phyloP scores from a whole-genome alignment of 2,329 filamentous ascomycete species.

The Xylariaceae sp. region DNA sequence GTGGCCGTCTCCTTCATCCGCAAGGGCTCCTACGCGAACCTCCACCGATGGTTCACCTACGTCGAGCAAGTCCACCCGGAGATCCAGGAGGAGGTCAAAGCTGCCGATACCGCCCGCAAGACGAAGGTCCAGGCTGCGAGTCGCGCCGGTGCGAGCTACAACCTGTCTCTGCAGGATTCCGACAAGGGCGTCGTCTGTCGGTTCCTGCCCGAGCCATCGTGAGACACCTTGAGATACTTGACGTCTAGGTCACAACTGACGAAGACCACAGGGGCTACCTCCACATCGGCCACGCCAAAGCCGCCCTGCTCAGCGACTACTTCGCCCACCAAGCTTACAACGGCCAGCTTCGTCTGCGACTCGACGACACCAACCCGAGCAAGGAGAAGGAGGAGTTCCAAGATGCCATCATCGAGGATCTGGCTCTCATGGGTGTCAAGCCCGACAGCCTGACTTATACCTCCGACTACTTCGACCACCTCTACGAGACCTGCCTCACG shows the following conservation, averaged over 20 bases:
- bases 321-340: conserved; percentile 92
- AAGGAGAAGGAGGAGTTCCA: conserved; percentile 98
- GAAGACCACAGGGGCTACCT: conserved; percentile 67
- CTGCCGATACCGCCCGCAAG: conserved; percentile 59
- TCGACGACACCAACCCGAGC: conserved; percentile 94
- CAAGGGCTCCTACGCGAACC: conserved; percentile 67
- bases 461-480: conserved; percentile 88
- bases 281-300: conserved; percentile 94
- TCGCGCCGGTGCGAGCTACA: conserved; percentile 80
- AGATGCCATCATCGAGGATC: conserved; percentile 86
- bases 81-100: conserved; percentile 62
- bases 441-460: conserved; percentile 84
- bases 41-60: conserved; percentile 81
- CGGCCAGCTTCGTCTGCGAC: conserved; percentile 81
- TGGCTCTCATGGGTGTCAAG: conserved; percentile 84
- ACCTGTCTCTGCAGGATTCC: conserved; percentile 76
- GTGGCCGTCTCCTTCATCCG: conserved; percentile 76
- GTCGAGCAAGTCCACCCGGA: conserved; percentile 76
- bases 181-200: conserved; percentile 85
- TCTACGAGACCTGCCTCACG: conserved; percentile 77
- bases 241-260: no score
- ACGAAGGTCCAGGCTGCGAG: conserved; percentile 61
- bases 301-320: conserved; percentile 89
- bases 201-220: conserved; percentile 91
- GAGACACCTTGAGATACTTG: no score